These are phyloP conservation scores for Scutellaria galericulata DNA, from an alignment of 257 asterid genomes.

Conservation along the genomic window DNA sequence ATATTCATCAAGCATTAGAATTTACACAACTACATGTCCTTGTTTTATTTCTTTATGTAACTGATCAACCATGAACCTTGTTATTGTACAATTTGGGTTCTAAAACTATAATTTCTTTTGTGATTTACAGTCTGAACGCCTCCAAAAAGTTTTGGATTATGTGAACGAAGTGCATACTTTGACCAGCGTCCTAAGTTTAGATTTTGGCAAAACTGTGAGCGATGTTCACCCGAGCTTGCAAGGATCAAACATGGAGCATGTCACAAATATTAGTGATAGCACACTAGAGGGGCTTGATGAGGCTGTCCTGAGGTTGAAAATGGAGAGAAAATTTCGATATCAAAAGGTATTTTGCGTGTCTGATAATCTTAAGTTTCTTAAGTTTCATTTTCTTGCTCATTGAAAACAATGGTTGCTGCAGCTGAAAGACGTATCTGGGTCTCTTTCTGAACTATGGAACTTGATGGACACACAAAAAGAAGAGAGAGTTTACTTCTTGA, in stretches of 20 bases:
- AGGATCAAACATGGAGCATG: constrained; percentile 61
- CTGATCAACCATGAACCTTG: neutral
- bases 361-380: constrained; percentile 14
- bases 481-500: constrained; percentile 63
- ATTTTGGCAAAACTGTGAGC: constrained; percentile 75
- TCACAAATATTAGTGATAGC: constrained; percentile 78
- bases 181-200: constrained; percentile 75
- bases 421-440: constrained; percentile 78
- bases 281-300: constrained; percentile 81
- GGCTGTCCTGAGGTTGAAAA: constrained; percentile 66
- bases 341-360: constrained; percentile 66
- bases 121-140: constrained; percentile 75
- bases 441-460: constrained; percentile 85
- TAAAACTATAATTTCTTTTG: constrained; percentile 28
- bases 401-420: constrained; percentile 45
- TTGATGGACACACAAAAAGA: constrained; percentile 76
- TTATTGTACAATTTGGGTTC: constrained; percentile 15
- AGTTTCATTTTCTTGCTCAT: constrained; percentile 33
- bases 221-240: constrained; percentile 90
- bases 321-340: constrained; percentile 73
- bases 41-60: neutral
- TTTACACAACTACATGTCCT: neutral
- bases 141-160: constrained; percentile 72
- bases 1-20: constrained; percentile 3
- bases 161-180: constrained; percentile 90